Conservation (phyloP, 768 basidiomycete species). For the Boletus rubescentipes region DNA sequence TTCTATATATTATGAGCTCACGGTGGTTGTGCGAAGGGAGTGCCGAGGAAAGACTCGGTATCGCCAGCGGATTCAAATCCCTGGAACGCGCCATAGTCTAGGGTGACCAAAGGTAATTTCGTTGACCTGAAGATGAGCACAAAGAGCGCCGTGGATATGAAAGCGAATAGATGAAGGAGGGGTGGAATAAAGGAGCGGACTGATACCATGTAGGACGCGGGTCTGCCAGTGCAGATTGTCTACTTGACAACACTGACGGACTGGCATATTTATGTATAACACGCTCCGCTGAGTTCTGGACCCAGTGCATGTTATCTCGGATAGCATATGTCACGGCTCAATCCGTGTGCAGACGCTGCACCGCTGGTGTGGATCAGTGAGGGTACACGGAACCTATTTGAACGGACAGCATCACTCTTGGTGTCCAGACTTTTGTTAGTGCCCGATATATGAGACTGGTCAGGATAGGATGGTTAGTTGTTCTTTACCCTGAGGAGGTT, state of each 20-base stretch:
- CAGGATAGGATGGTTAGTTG: no score
- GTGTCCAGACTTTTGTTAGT: no score
- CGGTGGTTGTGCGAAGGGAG: constrained; percentile 2
- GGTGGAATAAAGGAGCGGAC: not conserved
- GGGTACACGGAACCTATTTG: no score
- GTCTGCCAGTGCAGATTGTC: not conserved
- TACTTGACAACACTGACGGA: no score
- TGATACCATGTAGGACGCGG: not conserved
- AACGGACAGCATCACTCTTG: no score
- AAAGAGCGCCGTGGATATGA: not conserved
- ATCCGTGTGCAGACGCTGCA: no score
- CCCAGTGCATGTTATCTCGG: no score
- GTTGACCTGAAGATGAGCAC: not conserved
- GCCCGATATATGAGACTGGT: no score
- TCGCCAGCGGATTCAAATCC: constrained; percentile 10
- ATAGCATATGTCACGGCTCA: no score
- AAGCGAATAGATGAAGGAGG: not conserved
- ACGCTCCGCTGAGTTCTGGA: not conserved
- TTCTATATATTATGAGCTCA: not conserved
- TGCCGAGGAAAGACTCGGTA: not conserved
- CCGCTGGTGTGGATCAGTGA: no score
- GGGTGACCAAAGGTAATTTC: constrained; percentile 6
- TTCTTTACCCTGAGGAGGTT: no score
- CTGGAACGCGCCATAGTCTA: constrained; percentile 21
- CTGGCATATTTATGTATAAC: not conserved